phyloP scores from a whole-genome alignment of 495 filamentous ascomycete species.

The Bacidia rubella region DNA sequence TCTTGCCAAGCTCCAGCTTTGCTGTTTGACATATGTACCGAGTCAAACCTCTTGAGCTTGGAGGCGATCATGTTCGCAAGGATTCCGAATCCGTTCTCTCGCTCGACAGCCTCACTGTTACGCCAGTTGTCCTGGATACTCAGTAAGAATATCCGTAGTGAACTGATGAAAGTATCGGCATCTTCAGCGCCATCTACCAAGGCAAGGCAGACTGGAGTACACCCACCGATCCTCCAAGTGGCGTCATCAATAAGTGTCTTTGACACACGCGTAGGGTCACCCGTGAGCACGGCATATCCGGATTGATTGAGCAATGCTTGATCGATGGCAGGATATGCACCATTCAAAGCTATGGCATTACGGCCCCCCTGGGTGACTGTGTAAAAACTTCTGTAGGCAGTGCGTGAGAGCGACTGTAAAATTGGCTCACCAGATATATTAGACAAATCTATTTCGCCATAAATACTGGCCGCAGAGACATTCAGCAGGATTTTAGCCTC shows the following conservation, averaged over 20 bases:
- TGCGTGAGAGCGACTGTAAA: conserved; percentile 60
- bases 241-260: conserved; percentile 80
- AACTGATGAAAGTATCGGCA: conserved; percentile 53
- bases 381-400: conserved; percentile 57
- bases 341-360: conserved; percentile 75
- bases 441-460: conserved; percentile 59
- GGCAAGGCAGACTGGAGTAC: conserved; percentile 69
- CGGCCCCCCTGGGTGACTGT: conserved; percentile 58
- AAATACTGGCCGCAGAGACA: conserved; percentile 61
- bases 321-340: conserved; percentile 75
- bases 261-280: conserved; percentile 67
- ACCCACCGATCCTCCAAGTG: conserved; percentile 83
- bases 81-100: conserved; percentile 87
- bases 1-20: conserved; percentile 33
- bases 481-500: conserved; percentile 77
- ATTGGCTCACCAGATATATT: conserved; percentile 60
- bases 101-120: conserved; percentile 97
- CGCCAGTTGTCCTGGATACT: conserved; percentile 82
- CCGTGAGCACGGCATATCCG: conserved; percentile 68
- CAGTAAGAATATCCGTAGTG: conserved; percentile 71
- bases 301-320: conserved; percentile 67
- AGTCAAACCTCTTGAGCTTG: conserved; percentile 42
- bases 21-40: background rate
- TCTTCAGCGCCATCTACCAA: conserved; percentile 62
- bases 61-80: conserved; percentile 61